Conservation (phyloP, 2,329 filamentous ascomycete species). For the Delphinella strobiligena region DNA sequence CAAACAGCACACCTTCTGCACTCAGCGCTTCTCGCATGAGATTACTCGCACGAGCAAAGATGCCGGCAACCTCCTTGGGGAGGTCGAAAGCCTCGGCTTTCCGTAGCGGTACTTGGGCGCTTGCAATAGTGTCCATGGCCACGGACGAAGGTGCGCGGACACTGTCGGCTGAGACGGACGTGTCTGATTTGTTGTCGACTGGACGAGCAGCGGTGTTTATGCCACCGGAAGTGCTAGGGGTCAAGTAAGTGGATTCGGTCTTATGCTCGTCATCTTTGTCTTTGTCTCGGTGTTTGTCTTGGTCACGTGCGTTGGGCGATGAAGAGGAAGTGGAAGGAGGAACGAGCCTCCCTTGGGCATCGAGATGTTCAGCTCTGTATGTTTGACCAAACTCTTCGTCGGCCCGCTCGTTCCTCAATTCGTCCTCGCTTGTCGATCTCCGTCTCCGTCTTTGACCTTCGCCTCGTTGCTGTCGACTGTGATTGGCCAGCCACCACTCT, state of each 20-base stretch:
- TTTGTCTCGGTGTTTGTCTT: too few species aligned
- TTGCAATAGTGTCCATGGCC: neutral
- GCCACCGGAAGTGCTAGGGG: too few species aligned
- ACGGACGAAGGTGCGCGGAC: too few species aligned
- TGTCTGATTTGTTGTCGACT: neutral
- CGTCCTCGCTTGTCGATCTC: constrained; percentile 1
- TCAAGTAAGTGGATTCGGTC: too few species aligned
- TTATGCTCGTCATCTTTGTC: neutral
- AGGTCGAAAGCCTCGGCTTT: constrained; percentile 9
- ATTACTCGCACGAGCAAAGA: constrained; percentile 35
- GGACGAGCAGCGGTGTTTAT: neutral
- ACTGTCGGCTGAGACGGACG: neutral
- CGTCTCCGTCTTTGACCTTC: constrained; percentile 7
- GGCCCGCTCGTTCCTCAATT: constrained; percentile 5
- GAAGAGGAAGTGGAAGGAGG: too few species aligned
- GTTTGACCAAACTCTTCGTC: constrained; percentile 13
- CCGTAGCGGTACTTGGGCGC: neutral
- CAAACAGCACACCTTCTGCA: constrained; percentile 33
- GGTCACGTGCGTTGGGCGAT: too few species aligned
- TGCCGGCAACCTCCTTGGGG: constrained; percentile 10
- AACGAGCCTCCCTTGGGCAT: neutral
- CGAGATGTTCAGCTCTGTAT: constrained; percentile 1
- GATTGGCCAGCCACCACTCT: constrained; percentile 16
- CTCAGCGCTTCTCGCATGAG: constrained; percentile 34
- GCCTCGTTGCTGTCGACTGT: neutral